Percentiles rank a stretch among this genome's conserved stretches.
phyloP scores from a whole-genome alignment of 2,329 filamentous ascomycete genomes.

The Leptographium flavum region DNA sequence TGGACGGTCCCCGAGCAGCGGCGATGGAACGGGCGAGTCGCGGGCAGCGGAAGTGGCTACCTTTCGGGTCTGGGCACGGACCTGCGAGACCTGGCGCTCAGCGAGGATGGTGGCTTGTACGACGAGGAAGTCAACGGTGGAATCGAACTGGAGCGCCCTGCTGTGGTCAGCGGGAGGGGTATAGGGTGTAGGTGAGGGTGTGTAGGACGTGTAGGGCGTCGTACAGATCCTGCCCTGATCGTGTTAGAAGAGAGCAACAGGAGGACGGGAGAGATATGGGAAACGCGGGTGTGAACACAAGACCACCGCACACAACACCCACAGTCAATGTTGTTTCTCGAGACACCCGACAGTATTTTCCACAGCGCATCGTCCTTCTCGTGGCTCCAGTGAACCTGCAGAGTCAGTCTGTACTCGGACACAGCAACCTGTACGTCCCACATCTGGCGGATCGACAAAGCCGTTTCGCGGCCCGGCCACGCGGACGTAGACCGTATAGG shows the following conservation, averaged over 20 bases:
- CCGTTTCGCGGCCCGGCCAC: slow-evolving; percentile 78
- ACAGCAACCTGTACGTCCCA: slow-evolving; percentile 27
- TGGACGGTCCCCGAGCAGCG: slow-evolving; percentile 14
- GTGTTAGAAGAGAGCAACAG: background rate
- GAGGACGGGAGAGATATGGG: background rate
- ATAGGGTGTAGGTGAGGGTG: slow-evolving; percentile 12
- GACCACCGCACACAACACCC: slow-evolving; percentile 15
- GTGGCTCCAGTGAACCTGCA: slow-evolving; percentile 73
- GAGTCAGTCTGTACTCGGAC: background rate
- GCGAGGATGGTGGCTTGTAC: slow-evolving; percentile 92
- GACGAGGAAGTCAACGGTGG: slow-evolving; percentile 75
- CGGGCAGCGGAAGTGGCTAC: slow-evolving; percentile 40
- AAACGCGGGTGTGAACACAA: too few species aligned
- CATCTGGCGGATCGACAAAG: slow-evolving; percentile 81
- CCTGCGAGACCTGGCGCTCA: slow-evolving; percentile 77
- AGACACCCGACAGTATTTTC: slow-evolving; percentile 73
- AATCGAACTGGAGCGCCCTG: slow-evolving; percentile 64
- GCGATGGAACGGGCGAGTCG: slow-evolving; percentile 40
- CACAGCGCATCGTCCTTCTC: slow-evolving; percentile 79
- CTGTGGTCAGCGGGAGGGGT: slow-evolving; percentile 1
- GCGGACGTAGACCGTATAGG: slow-evolving; percentile 68
- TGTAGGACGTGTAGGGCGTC: background rate
- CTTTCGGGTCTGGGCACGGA: slow-evolving; percentile 78
- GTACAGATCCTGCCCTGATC: slow-evolving; percentile 62
- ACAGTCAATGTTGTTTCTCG: slow-evolving; percentile 83